Evolutionary conservation across 2,329 filamentous ascomycete species (phyloP).

Genomic region (Polychaeton citri): DNA sequence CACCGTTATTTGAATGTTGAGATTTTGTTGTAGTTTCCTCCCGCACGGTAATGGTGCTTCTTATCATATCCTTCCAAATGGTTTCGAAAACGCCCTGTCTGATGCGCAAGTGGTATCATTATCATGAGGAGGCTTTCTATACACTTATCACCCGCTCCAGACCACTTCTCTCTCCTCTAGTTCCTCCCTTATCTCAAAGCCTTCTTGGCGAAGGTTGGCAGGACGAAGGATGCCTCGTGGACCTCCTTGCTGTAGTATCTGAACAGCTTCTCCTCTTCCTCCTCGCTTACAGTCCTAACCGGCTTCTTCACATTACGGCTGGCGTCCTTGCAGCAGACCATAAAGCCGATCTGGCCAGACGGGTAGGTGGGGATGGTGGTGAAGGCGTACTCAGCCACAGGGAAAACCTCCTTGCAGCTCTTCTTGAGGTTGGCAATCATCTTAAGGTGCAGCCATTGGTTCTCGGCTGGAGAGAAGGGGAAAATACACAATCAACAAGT

Average conservation of each 20-base stretch:
- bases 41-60: no score
- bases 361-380: constrained; percentile 99
- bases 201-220: constrained; percentile 88
- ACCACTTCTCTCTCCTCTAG: neutral
- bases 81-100: neutral
- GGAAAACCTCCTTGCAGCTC: constrained; percentile 93
- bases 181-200: constrained; percentile 35
- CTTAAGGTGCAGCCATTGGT: constrained; percentile 95
- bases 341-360: constrained; percentile 98
- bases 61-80: no score
- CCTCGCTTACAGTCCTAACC: constrained; percentile 62
- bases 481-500: constrained; percentile 5
- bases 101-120: neutral
- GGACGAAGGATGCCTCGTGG: constrained; percentile 84
- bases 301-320: constrained; percentile 73
- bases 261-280: constrained; percentile 89
- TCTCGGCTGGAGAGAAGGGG: constrained; percentile 58
- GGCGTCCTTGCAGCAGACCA: constrained; percentile 97
- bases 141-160: no score
- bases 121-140: no score
- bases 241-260: constrained; percentile 96
- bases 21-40: no score
- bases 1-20: no score
- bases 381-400: constrained; percentile 94
- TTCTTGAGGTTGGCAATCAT: constrained; percentile 94